phyloP scores from a whole-genome alignment of 805 yeast genomes.

The Debaryomyces castellii region DNA sequence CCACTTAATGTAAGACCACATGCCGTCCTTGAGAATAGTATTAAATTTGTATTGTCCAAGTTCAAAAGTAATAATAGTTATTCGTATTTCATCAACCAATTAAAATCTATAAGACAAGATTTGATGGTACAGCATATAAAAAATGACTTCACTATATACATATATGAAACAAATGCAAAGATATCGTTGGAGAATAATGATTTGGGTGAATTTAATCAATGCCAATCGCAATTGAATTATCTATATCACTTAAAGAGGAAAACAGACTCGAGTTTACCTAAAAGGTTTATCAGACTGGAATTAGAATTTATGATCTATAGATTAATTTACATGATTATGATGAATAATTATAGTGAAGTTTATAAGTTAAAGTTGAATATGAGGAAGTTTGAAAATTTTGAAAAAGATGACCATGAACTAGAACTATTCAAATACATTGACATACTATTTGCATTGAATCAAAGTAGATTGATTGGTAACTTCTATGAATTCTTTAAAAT shows the following conservation, averaged over 20 bases:
- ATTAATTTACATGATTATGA: slow-evolving; percentile 70
- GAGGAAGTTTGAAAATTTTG: slow-evolving; percentile 5
- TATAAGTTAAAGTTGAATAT: slow-evolving; percentile 35
- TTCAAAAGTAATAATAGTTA: slow-evolving; percentile 51
- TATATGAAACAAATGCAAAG: slow-evolving; percentile 84
- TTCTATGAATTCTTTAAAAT: slow-evolving; percentile 53
- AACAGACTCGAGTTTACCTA: slow-evolving; percentile 23
- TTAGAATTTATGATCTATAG: slow-evolving; percentile 74
- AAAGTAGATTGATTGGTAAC: slow-evolving; percentile 14
- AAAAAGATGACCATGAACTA: slow-evolving; percentile 5
- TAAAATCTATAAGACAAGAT: slow-evolving; percentile 91
- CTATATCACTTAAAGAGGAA: slow-evolving; percentile 49
- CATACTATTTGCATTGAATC: slow-evolving; percentile 16
- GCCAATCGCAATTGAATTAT: slow-evolving; percentile 75
- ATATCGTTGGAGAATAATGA: slow-evolving; percentile 83
- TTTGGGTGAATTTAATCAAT: slow-evolving; percentile 93
- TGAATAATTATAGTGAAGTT: slow-evolving; percentile 61
- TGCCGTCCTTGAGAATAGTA: slow-evolving; percentile 55
- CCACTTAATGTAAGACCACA: slow-evolving; percentile 82
- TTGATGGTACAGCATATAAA: slow-evolving; percentile 87
- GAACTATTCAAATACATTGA: slow-evolving; percentile 15
- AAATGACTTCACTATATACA: slow-evolving; percentile 70
- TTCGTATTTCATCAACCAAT: slow-evolving; percentile 80
- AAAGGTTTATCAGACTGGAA: slow-evolving; percentile 20
- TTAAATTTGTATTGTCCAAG: slow-evolving; percentile 52